phyloP scores from a whole-genome alignment of 75 land plant genomes.

The Ceratopteris richardii region DNA sequence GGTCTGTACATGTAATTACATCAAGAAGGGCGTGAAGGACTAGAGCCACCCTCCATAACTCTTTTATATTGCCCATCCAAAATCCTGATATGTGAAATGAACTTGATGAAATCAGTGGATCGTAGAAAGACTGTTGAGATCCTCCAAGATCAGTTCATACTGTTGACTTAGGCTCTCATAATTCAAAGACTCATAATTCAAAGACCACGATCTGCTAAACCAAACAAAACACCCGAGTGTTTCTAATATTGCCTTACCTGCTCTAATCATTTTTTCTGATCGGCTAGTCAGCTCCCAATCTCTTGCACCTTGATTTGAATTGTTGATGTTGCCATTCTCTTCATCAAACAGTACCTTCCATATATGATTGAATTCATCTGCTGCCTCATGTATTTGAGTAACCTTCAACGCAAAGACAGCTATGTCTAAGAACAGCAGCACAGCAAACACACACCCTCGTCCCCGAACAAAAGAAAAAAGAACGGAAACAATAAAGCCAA shows the following conservation, averaged over 20 bases:
- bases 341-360: conserved; percentile 23
- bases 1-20: conserved; percentile 1
- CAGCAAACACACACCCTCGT: too few relatives aligned
- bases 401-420: conserved; percentile 33
- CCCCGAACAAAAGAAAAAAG: background rate
- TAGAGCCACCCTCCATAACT: conserved; percentile 66
- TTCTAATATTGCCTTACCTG: conserved; percentile 48
- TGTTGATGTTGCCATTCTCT: conserved; percentile 10
- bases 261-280: conserved; percentile 41
- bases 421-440: background rate
- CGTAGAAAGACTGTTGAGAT: too few relatives aligned
- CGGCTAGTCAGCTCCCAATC: conserved; percentile 17
- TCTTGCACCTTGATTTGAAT: conserved; percentile 19
- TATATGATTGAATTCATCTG: conserved; percentile 43
- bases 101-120: too few relatives aligned
- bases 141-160: too few relatives aligned
- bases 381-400: conserved; percentile 36
- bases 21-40: conserved; percentile 46
- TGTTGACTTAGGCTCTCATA: too few relatives aligned
- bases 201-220: too few relatives aligned
- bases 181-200: too few relatives aligned
- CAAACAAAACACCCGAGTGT: too few relatives aligned
- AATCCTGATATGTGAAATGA: too few relatives aligned
- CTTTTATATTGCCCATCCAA: conserved; percentile 41
- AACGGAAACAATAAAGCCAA: too few relatives aligned